Percentiles rank a stretch among this genome's conserved stretches.
Evolutionary conservation across 192 early-diverging fungal genomes (phyloP).

Genomic region (Backusella parvicylindrica): DNA sequence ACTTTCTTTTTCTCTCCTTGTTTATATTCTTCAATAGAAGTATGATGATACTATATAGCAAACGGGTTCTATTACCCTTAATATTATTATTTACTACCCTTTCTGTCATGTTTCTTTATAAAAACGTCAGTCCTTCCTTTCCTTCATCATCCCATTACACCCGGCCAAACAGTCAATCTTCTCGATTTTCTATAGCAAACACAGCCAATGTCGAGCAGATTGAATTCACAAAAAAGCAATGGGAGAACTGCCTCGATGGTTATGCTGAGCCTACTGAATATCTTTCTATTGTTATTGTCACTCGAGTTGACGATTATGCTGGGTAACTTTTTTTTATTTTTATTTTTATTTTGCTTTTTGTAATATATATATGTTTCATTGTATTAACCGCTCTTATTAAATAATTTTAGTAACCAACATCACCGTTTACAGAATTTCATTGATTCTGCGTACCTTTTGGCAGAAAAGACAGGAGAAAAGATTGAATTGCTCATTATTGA

Average conservation of each 20-base stretch:
- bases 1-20: neutral
- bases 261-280: constrained; percentile 21
- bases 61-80: neutral
- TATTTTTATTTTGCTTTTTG: no score
- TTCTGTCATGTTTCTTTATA: neutral
- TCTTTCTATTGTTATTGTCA: constrained; percentile 35
- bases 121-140: neutral
- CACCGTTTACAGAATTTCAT: constrained; percentile 30
- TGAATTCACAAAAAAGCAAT: constrained; percentile 16
- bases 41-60: constrained; percentile 2
- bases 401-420: constrained; percentile 2
- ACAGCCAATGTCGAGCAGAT: constrained; percentile 9
- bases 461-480: constrained; percentile 8
- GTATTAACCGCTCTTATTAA: neutral
- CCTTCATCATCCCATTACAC: neutral
- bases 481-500: constrained; percentile 30
- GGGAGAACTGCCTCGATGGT: constrained; percentile 18
- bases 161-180: neutral
- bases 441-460: constrained; percentile 27
- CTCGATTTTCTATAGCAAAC: constrained; percentile 3
- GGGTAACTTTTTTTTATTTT: constrained; percentile 10
- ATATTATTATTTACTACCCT: neutral
- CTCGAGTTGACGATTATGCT: constrained; percentile 35
- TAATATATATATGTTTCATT: neutral
- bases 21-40: neutral